These are phyloP conservation scores for Lablab purpureus DNA, from an alignment of 306 rosid genomes.

Conservation along the genomic window DNA sequence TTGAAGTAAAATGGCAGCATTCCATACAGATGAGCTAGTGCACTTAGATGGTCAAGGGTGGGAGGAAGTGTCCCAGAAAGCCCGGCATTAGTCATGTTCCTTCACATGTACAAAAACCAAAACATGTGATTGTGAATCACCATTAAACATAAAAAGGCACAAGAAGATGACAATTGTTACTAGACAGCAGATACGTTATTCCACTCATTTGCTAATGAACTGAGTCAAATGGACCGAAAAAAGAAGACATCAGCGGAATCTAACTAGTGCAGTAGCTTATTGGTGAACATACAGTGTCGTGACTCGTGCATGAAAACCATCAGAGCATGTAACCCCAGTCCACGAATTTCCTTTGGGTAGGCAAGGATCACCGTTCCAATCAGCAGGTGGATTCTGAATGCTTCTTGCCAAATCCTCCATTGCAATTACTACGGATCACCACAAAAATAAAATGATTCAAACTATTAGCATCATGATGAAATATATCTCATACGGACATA, in stretches of 20 bases:
- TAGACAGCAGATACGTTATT: neutral
- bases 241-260: neutral
- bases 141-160: slow-evolving; percentile 6
- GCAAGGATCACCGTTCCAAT: slow-evolving; percentile 96
- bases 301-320: slow-evolving; percentile 50
- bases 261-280: neutral
- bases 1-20: slow-evolving; percentile 14
- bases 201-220: neutral
- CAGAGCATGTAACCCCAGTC: slow-evolving; percentile 81
- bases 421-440: slow-evolving; percentile 57
- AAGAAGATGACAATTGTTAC: neutral
- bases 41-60: slow-evolving; percentile 60
- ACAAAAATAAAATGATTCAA: slow-evolving; percentile 38
- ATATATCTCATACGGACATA: neutral
- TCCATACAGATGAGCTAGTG: slow-evolving; percentile 73
- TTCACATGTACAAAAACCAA: slow-evolving; percentile 47
- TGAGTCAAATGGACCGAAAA: neutral
- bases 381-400: slow-evolving; percentile 68
- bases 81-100: slow-evolving; percentile 72
- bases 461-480: slow-evolving; percentile 23
- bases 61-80: slow-evolving; percentile 68
- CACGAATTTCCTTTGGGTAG: slow-evolving; percentile 76
- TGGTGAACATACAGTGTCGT: slow-evolving; percentile 61
- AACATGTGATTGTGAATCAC: slow-evolving; percentile 37
- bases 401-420: slow-evolving; percentile 69